Evolutionary conservation across 805 yeast species (phyloP).

Genomic region (Starmerella stigmatis): DNA sequence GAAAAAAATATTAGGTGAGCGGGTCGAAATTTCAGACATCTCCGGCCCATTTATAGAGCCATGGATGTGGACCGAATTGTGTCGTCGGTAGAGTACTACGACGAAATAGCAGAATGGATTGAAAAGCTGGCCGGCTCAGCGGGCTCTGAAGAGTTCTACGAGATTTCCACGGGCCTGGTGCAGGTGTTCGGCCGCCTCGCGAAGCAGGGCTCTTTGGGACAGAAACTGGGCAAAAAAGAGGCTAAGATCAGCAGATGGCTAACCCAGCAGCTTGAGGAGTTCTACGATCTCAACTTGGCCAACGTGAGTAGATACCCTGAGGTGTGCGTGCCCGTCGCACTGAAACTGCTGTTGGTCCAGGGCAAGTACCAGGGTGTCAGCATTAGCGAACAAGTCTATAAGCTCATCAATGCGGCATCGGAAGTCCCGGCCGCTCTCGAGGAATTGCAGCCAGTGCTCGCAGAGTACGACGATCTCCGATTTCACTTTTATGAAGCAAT

Average conservation of each 20-base stretch:
- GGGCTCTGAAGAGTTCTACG: slow-evolving; percentile 22
- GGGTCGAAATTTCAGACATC: not conserved
- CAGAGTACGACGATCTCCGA: slow-evolving; percentile 64
- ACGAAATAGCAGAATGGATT: slow-evolving; percentile 43
- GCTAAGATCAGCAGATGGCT: slow-evolving; percentile 44
- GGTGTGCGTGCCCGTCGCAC: slow-evolving; percentile 39
- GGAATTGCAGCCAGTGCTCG: slow-evolving; percentile 14
- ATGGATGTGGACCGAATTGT: slow-evolving; percentile 17
- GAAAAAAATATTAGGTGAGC: not conserved
- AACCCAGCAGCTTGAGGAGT: slow-evolving; percentile 18
- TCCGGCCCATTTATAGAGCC: not conserved
- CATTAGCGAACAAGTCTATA: slow-evolving; percentile 44
- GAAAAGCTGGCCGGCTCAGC: slow-evolving; percentile 30
- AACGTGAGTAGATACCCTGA: not conserved
- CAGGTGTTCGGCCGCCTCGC: slow-evolving; percentile 43
- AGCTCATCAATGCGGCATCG: slow-evolving; percentile 33
- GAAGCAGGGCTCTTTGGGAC: slow-evolving; percentile 34
- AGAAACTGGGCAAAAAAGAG: slow-evolving; percentile 45
- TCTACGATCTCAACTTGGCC: not conserved
- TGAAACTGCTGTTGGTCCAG: slow-evolving; percentile 40
- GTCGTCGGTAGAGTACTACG: slow-evolving; percentile 35
- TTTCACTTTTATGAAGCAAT: slow-evolving; percentile 25
- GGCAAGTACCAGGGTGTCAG: slow-evolving; percentile 43
- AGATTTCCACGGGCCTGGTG: slow-evolving; percentile 32
- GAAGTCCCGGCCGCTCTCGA: slow-evolving; percentile 30